Base-by-base conservation (phyloP, 2,329 filamentous ascomycete species). In the Pestalotiopsis fici region DNA sequence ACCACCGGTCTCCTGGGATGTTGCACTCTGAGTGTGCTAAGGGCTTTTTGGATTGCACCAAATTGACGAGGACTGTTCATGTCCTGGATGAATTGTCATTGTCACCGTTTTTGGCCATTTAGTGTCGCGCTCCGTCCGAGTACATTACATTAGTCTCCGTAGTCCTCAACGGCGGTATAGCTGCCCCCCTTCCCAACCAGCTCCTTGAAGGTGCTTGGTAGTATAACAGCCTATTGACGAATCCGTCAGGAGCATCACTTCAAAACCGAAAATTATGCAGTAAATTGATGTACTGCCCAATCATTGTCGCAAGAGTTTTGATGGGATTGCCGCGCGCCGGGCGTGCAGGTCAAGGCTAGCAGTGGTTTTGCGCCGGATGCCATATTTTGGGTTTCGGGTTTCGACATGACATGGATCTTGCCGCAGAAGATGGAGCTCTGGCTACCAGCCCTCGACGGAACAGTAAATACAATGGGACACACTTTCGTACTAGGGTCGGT, bases 101-200 rank as follows among this genome's bases (percentile, higher is more conserved):
- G 15, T 11, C 23, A 28, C 57, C 21, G 59, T 54, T n/a, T 66
- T 59, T 18, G 65, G 65, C 65, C 65, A 66, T 66, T 66, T 66
- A 3, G 65, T 37, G 28, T 66, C 65, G 35, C 65, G 65, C 15
- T 66, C 65, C n/a, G n/a, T n/a, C n/a, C n/a, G n/a, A n/a, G n/a
- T n/a, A 56, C 65, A 31, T 66, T 59, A 39, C 31, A 43, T 28
- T 66, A 66, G 47, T 66, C 65, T 28, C 65, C 65, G 23, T 66
- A 66, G 39, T 59, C 65, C 57, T 66, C 59, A 21, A 66, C 31
- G 28, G 65, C 57, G 23, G 63, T 25, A n/a, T 66, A 66, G 27
- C 47, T 61, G 31, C 65, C 57, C 35, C 65, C 65, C n/a, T n/a
- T n/a, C n/a, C n/a, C n/a, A n/a, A n/a, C n/a, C 2, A 35, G 25